A percentile compares a stretch with the other conserved stretches of the same genome.
Conservation (phyloP, 2,329 filamentous ascomycete species). For the Pseudopyrenochaeta lycopersici region DNA sequence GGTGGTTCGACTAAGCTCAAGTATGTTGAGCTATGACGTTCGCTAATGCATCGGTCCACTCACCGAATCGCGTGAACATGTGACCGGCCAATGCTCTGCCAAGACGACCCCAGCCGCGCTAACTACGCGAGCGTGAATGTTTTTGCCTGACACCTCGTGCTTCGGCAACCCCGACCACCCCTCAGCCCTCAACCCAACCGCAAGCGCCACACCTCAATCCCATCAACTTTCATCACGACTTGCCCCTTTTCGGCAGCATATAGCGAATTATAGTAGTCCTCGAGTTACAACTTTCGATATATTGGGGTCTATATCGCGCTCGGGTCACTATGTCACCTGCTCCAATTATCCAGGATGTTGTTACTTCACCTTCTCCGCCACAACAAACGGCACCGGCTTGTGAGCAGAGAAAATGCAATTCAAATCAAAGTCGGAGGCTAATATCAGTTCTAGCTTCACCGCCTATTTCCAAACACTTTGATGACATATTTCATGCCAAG, state of each 20-base stretch:
- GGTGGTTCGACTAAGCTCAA: neutral
- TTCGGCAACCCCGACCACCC: slow-evolving; percentile 34
- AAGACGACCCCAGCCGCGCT: slow-evolving; percentile 36
- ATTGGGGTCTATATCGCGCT: slow-evolving; percentile 36
- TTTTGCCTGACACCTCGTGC: slow-evolving; percentile 45
- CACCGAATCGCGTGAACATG: slow-evolving; percentile 28
- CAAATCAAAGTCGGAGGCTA: neutral
- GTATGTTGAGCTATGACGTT: slow-evolving; percentile 16
- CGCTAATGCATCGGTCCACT: slow-evolving; percentile 5
- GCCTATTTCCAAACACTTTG: slow-evolving; percentile 36
- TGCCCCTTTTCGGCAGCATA: slow-evolving; percentile 7
- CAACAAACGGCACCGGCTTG: slow-evolving; percentile 21
- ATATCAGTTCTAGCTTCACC: slow-evolving; percentile 18
- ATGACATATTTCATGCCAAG: slow-evolving; percentile 46
- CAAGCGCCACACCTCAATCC: slow-evolving; percentile 23
- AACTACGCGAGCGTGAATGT: slow-evolving; percentile 52
- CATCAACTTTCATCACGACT: slow-evolving; percentile 36
- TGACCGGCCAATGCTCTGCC: slow-evolving; percentile 39
- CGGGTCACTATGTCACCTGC: slow-evolving; percentile 46
- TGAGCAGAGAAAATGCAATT: slow-evolving; percentile 11
- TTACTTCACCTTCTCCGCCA: slow-evolving; percentile 31
- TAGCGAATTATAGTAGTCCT: slow-evolving; percentile 9
- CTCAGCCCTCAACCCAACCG: slow-evolving; percentile 21
- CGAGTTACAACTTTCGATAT: slow-evolving; percentile 23
- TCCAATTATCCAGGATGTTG: slow-evolving; percentile 31